Conservation (phyloP, 192 early-diverging fungal species). For the Linnemannia schmuckeri region DNA sequence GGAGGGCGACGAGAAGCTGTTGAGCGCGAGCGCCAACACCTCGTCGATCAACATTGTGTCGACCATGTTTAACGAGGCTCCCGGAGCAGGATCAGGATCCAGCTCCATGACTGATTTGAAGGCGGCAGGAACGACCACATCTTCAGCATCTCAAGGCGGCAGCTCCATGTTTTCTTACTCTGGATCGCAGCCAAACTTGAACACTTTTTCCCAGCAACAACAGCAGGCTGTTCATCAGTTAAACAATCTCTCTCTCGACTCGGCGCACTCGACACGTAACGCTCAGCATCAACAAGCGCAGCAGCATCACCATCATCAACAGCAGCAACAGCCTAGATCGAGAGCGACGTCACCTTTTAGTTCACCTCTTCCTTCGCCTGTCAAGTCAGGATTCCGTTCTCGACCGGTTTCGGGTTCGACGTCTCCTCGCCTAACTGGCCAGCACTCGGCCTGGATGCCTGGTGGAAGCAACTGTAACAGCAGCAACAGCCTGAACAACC, state of each 20-base stretch:
- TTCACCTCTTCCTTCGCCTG: constrained; percentile 53
- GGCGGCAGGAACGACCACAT: neutral
- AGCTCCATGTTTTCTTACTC: constrained; percentile 18
- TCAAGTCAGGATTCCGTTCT: constrained; percentile 48
- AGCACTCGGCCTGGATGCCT: constrained; percentile 30
- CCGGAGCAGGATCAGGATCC: constrained; percentile 29
- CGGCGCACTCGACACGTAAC: neutral
- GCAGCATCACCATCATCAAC: constrained; percentile 12
- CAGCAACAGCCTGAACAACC: constrained; percentile 14
- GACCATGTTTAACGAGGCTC: constrained; percentile 46
- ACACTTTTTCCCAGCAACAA: constrained; percentile 39
- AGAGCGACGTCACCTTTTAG: constrained; percentile 34
- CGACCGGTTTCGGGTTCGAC: constrained; percentile 53
- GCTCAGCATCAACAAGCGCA: constrained; percentile 20
- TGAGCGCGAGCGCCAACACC: constrained; percentile 58
- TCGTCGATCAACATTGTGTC: constrained; percentile 58
- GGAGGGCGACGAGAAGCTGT: constrained; percentile 53
- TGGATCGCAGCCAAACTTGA: constrained; percentile 19
- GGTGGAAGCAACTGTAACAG: constrained; percentile 14
- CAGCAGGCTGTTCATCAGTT: constrained; percentile 54
- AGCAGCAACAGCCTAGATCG: constrained; percentile 24
- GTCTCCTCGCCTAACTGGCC: constrained; percentile 32
- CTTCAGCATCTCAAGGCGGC: constrained; percentile 30
- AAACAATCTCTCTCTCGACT: constrained; percentile 35
- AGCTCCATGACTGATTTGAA: constrained; percentile 16